A percentile compares a stretch with the other conserved stretches of the same genome.
Evolutionary conservation across 1,139 yeast species (phyloP).

Genomic region (Geotrichum australiense): DNA sequence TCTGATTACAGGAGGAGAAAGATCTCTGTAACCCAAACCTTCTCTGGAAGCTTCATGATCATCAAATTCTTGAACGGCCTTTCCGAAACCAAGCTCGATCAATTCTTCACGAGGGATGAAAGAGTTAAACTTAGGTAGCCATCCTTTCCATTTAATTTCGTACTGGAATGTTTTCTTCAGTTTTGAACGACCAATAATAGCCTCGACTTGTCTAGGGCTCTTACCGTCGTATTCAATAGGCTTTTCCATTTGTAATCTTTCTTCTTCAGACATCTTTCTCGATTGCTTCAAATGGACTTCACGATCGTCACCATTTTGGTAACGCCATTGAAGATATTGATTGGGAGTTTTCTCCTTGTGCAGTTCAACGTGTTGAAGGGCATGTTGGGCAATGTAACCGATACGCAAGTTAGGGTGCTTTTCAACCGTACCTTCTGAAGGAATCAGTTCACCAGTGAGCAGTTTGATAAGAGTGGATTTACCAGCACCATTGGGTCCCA

Average conservation of each 20-base stretch:
- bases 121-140: constrained; percentile 90
- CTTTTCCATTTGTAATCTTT: constrained; percentile 69
- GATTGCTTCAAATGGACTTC: constrained; percentile 92
- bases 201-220: constrained; percentile 84
- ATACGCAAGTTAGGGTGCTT: constrained; percentile 97
- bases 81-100: constrained; percentile 75
- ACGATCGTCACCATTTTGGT: constrained; percentile 95
- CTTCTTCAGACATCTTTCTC: constrained; percentile 79
- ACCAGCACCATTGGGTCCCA: constrained; percentile 99
- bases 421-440: constrained; percentile 83
- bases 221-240: constrained; percentile 83
- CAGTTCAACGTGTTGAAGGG: constrained; percentile 92
- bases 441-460: constrained; percentile 84
- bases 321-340: constrained; percentile 97
- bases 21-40: constrained; percentile 94
- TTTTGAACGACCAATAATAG: constrained; percentile 95
- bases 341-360: constrained; percentile 97
- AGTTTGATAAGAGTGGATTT: constrained; percentile 91
- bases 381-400: constrained; percentile 98
- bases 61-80: constrained; percentile 87
- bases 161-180: constrained; percentile 94
- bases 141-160: constrained; percentile 89
- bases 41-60: constrained; percentile 98
- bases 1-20: constrained; percentile 85
- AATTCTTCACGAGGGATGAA: constrained; percentile 85